Percentiles rank a stretch among this genome's conserved stretches.
Evolutionary conservation across 805 yeast genomes (phyloP).

Genomic region (Jamesozyma rosinii): DNA sequence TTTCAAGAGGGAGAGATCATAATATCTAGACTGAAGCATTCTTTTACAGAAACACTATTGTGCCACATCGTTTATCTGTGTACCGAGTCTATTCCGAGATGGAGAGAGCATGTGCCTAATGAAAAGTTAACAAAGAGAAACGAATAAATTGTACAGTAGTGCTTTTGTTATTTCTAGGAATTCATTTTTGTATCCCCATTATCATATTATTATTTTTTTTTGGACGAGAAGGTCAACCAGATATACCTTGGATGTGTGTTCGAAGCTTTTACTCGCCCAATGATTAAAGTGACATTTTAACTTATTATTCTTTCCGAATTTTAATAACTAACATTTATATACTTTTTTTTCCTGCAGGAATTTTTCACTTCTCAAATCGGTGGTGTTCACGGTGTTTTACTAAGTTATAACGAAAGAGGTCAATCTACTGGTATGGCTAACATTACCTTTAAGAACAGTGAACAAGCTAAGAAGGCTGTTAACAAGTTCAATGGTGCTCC

Average conservation of each 20-base stretch:
- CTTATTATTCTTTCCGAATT: not conserved
- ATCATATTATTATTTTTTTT: too few relatives aligned
- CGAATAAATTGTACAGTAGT: too few relatives aligned
- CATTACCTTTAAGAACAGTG: constrained; percentile 59
- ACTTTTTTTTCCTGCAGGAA: constrained; percentile 44
- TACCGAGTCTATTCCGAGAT: not conserved
- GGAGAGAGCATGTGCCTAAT: not conserved
- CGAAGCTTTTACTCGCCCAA: too few relatives aligned
- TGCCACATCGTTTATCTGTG: not conserved
- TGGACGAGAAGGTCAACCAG: too few relatives aligned
- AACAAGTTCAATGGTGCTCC: constrained; percentile 85
- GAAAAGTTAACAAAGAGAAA: not conserved
- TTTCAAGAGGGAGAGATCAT: constrained; percentile 11
- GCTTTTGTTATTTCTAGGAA: too few relatives aligned
- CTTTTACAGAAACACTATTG: not conserved
- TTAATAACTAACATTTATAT: constrained; percentile 2
- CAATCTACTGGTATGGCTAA: constrained; percentile 89
- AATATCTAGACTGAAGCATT: not conserved
- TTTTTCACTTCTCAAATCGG: constrained; percentile 85
- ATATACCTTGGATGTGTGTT: too few relatives aligned
- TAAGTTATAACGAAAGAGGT: constrained; percentile 80
- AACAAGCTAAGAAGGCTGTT: constrained; percentile 70
- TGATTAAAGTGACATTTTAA: not conserved
- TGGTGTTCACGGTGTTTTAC: constrained; percentile 59
- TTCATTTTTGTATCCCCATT: too few relatives aligned